Evolutionary conservation across 495 filamentous ascomycete genomes (phyloP).

Genomic region (Podospora pseudoanserina): DNA sequence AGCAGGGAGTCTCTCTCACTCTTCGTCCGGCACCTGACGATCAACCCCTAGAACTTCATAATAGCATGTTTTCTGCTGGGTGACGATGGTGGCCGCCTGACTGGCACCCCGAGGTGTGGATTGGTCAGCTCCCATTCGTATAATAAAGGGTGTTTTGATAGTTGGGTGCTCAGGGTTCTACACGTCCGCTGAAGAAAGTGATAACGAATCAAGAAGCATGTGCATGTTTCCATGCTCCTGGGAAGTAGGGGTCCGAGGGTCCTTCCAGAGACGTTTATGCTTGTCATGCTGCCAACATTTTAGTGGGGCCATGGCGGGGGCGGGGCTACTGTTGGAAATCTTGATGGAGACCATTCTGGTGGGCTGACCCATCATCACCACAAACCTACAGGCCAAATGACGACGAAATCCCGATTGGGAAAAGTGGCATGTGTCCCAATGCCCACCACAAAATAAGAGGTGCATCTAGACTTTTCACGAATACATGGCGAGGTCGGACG

Average conservation of each 20-base stretch:
- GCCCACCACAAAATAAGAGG: not conserved
- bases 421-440: not conserved
- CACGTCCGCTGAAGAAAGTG: not conserved
- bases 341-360: not conserved
- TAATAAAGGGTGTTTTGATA: not conserved
- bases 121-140: slow-evolving; percentile 77
- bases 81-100: slow-evolving; percentile 12
- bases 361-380: not conserved
- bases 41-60: slow-evolving; percentile 83
- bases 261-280: not conserved
- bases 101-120: slow-evolving; percentile 51
- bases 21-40: slow-evolving; percentile 70
- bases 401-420: not conserved
- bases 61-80: slow-evolving; percentile 68
- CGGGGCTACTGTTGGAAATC: not conserved
- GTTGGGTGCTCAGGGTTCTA: not conserved
- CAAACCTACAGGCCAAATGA: not conserved
- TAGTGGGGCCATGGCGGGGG: slow-evolving; percentile 9
- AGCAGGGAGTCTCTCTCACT: slow-evolving; percentile 52
- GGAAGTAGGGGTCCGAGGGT: not conserved
- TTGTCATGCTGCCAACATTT: not conserved
- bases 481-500: not conserved
- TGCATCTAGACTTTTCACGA: not conserved
- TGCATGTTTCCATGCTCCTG: not conserved
- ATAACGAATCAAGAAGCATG: not conserved